A percentile compares a stretch with the other conserved stretches of the same genome.
phyloP scores from a whole-genome alignment of 805 yeast species.

The Candida orba region DNA sequence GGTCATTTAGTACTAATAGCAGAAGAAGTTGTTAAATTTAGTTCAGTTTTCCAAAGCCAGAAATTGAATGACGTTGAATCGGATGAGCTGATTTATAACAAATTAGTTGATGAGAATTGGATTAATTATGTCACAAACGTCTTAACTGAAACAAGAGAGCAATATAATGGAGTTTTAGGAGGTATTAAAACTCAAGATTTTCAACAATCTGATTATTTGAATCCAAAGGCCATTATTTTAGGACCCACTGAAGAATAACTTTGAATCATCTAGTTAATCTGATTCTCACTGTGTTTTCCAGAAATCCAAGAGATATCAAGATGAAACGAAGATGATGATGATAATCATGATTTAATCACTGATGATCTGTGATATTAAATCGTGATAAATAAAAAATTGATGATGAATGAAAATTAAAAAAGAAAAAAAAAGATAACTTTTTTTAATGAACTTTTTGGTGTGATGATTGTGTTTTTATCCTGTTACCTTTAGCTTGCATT shows the following conservation, averaged over 20 bases:
- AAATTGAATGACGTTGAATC: conserved; percentile 20
- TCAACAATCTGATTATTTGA: conserved; percentile 17
- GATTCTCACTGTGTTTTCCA: neutral
- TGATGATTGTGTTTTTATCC: neutral
- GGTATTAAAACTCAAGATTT: conserved; percentile 34
- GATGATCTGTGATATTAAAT: neutral
- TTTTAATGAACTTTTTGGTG: too few relatives aligned
- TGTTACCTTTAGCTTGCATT: neutral
- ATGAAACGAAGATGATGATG: conserved; percentile 4
- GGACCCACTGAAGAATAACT: conserved; percentile 23
- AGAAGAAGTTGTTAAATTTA: conserved; percentile 91
- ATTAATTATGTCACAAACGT: conserved; percentile 67
- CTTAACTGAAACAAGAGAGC: conserved; percentile 73
- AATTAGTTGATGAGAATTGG: conserved; percentile 46
- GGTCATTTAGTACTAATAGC: conserved; percentile 92
- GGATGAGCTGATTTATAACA: conserved; percentile 21
- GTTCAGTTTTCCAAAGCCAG: conserved; percentile 27
- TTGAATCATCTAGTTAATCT: conserved; percentile 13
- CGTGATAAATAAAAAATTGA: neutral
- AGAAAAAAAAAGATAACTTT: neutral
- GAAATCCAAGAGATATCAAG: conserved; percentile 2
- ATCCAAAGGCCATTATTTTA: conserved; percentile 19
- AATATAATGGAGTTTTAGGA: conserved; percentile 82
- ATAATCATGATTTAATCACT: neutral
- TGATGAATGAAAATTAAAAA: neutral